Evolutionary conservation across 1,284 basidiomycete genomes (phyloP), one percentile per base, ranked within the genome.

Genomic region (Apiotrichum brassicae): DNA sequence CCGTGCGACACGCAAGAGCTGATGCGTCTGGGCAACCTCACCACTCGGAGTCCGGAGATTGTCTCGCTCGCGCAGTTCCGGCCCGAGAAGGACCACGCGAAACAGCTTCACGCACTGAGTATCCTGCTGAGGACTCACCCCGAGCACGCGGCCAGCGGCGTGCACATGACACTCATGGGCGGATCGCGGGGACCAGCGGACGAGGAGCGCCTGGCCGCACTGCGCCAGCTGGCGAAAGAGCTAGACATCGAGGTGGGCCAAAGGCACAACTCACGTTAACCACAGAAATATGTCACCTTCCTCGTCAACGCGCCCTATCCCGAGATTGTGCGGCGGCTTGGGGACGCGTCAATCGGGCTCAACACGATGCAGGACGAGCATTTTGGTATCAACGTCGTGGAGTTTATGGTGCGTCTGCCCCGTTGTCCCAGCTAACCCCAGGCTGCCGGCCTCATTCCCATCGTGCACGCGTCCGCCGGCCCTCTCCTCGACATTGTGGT

Each of bases 331-430:
- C 56, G 71, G 2, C 82, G 82, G 75, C 77, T 98, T 1, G 79
- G 82, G 1, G 73, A 74, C 14, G 84, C 91, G 0, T 87, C 84
- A 51, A 79, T 97, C 5, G 94, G 95, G 0, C 68, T 97, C 22
- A 94, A 88, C 65, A 97, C 94, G 4, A 99, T 99, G 94, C 82
- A 93, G 1, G 93, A 98, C 66, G 95, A 99, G 71, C 94, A 99
- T 69, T 98, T 98, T 61, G 95, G 95, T 2, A 98, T 99, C 69
- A 95, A 93, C 62, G 81, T 99, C 18, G 94, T 98, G 8, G 94
- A 99, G 70, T 94, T 89, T 62, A 94, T 97, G 93, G 91, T 87
- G 46, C 50, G 81, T 70, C n/a, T 30, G 12, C 7, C 5, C 20
- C 4, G 34, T 28, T 22, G 22, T 12, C 30, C 35, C 34, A 19